Percentiles rank a stretch among this genome's conserved stretches.
Evolutionary conservation across 1,284 basidiomycete genomes (phyloP).

Genomic region (Microbotryum lychnidis-dioicae): DNA sequence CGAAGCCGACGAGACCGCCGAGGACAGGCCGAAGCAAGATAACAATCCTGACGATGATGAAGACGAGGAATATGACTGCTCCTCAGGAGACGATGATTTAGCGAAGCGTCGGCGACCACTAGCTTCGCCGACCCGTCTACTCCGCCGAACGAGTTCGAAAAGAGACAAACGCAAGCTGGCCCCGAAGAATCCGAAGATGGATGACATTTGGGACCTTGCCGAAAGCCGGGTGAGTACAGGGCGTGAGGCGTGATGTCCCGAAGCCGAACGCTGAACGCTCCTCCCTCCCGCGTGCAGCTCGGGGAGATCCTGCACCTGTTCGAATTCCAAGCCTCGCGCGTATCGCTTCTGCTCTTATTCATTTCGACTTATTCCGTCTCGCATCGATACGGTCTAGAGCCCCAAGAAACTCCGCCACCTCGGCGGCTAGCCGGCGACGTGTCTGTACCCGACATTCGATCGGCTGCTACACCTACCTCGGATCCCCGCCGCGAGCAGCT

Average conservation of each 20-base stretch:
- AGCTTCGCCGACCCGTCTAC: background rate
- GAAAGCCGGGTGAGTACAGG: constrained; percentile 16
- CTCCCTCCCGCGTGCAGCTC: constrained; percentile 3
- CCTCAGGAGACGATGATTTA: background rate
- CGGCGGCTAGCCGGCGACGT: no score
- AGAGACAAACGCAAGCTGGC: background rate
- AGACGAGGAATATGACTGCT: background rate
- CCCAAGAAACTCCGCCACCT: no score
- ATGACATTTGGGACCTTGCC: constrained; percentile 29
- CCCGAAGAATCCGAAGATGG: constrained; percentile 3
- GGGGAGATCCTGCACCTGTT: constrained; percentile 18
- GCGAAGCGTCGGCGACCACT: background rate
- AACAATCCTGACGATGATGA: background rate
- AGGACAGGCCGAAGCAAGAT: no score
- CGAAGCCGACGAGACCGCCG: background rate
- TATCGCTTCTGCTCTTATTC: constrained; percentile 18
- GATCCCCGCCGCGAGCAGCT: background rate
- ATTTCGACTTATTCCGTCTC: constrained; percentile 14
- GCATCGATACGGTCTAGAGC: background rate
- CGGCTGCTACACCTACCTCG: no score
- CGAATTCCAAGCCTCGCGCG: constrained; percentile 21
- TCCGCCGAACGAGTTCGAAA: background rate
- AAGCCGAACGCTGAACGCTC: background rate
- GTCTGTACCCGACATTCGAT: no score
- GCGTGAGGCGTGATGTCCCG: background rate